Conservation (phyloP, 768 basidiomycete species). For the Sarcodon aspratus region DNA sequence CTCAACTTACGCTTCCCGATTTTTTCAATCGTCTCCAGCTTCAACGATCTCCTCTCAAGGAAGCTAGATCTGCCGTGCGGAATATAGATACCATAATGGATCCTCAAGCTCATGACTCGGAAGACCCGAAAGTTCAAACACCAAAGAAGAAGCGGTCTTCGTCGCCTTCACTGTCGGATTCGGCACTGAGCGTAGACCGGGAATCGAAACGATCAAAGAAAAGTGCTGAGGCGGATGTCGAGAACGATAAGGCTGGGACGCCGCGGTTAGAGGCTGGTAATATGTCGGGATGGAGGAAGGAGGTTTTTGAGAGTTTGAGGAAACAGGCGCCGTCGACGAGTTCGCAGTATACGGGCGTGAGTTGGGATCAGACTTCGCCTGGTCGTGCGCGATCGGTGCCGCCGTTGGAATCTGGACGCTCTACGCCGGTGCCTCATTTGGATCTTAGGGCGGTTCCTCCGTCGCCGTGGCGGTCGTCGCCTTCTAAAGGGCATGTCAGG, state of each 20-base stretch:
- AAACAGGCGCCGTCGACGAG: not conserved
- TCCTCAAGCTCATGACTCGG: not conserved
- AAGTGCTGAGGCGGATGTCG: not conserved
- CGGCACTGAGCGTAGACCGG: not conserved
- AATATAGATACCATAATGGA: not conserved
- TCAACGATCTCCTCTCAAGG: slow-evolving; percentile 5
- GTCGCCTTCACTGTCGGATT: not conserved
- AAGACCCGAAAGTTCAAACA: not conserved
- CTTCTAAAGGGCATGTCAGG: not conserved
- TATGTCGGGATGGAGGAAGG: not conserved
- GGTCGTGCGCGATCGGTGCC: slow-evolving; percentile 2
- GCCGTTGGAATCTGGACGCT: not conserved
- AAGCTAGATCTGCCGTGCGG: slow-evolving; percentile 1
- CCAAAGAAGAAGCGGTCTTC: not conserved
- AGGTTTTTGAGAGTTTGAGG: not conserved
- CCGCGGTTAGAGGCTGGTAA: too few relatives aligned
- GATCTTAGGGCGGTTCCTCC: not conserved
- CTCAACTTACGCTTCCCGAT: not conserved
- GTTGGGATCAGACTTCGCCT: not conserved
- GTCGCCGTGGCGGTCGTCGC: not conserved
- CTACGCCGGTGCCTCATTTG: not conserved
- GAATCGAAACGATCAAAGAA: not conserved
- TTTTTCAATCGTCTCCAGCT: not conserved
- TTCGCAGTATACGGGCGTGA: not conserved
- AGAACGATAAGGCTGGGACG: not conserved